Evolutionary conservation across 192 early-diverging fungal species (phyloP), one percentile per base, ranked within the genome.

Genomic region (Gamsiella multidivaricata): DNA sequence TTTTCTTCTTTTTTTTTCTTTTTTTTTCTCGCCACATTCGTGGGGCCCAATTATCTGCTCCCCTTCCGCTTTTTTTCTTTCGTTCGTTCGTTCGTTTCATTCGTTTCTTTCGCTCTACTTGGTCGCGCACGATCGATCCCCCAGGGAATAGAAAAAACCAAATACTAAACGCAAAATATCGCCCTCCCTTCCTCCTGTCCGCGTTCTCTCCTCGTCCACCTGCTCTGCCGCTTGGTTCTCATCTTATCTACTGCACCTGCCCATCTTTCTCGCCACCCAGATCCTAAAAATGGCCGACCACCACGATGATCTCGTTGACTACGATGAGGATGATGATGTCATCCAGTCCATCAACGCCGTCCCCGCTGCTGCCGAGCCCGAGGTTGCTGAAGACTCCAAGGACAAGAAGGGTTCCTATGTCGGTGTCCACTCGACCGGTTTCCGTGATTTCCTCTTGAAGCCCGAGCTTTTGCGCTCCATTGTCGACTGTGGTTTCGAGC

Each of bases 401-500:
- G 89, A 90, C 63, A 96, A 96, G 88, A 97, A 97, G 84, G 97
- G 97, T 33, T 95, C 94, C 63, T 99, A 99, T 79, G 97, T 97
- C 54, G 95, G 96, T 83, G 93, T 99, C 62, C 97, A 99, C 85
- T 94, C 97, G 20, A 99, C 97, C 39, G 96, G 96, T 72, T 99
- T 99, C 92, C 87, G 94, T 80, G 97, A 99, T 80, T 98, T 99
- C 72, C 80, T 99, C 64, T 88, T 99, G 80, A 96, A 96, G 89
- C 96, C 97, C 6, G 97, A 99, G 81, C 85, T 99, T 34, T 72
- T 95, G 50, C 90, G 95, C 52, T 93, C 95, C 60, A 99, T 98
- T 68, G 94, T 93, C 25, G 97, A 99, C 83, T 99, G 96, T 67
- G 97, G 97, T 86, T 99, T 99, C 72, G 97, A 99, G 86, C 97